Base-by-base conservation (phyloP, 306 rosid genomes). In the Cicer arietinum region DNA sequence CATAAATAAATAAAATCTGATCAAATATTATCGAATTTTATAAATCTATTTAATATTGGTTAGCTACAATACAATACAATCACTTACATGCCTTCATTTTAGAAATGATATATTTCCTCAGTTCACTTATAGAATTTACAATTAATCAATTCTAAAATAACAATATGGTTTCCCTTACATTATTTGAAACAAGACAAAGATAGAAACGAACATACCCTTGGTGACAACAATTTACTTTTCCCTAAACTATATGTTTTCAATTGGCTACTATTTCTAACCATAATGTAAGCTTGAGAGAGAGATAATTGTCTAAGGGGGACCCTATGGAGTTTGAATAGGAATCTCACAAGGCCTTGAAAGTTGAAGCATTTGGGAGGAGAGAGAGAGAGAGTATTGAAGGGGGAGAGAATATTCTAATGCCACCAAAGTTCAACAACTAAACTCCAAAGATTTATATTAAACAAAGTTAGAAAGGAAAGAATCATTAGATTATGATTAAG, bases 401-500 rank as follows among this genome's bases (percentile, higher is more conserved):
- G 68, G 88, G 89, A 86, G 88, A 89, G 98, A 89, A 93, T 90
- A 93, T 93, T 89, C 98, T 85, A 69, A 51, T 73, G 86, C 80
- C 90, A 82, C 79, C 75, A 93, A 22, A 85, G 90, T 89, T 88
- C 95, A 93, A 90, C 84, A 86, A 76, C 89, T 77, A 93, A 93
- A 89, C 1, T 88, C 95, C 98, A 90, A 93, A 87, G 37, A 51
- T 75, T 77, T 70, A 86, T 76, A 84, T 11, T 92, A 89, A 90
- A 92, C 70, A 87, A 89, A 69, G 87, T 80, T 77, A 79, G 83
- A 90, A 87, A 86, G 86, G 83, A 81, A 52, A 79, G 87, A 82
- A 93, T 93, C 77, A 93, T 93, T 93, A 86, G 90, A 93, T 86
- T 89, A 90, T 93, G 93, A 93, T 93, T 88, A 92, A 85, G 86